Conservation (phyloP, 495 filamentous ascomycete genomes). For the Pseudevernia furfuracea region DNA sequence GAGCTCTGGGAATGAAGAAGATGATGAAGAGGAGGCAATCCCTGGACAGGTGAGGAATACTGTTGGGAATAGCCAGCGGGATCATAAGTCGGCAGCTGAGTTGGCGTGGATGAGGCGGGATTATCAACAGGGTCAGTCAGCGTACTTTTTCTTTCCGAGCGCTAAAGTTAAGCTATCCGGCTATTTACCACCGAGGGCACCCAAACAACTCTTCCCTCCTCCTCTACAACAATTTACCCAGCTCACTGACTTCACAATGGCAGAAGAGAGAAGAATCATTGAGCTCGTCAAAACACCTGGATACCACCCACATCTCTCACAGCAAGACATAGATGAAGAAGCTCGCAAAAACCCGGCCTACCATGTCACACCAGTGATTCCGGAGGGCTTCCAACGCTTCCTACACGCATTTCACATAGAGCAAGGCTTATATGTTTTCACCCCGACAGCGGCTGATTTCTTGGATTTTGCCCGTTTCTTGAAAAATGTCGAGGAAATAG, state of each 20-base stretch:
- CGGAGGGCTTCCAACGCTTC: neutral
- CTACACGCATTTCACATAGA: neutral
- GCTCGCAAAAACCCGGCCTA: neutral
- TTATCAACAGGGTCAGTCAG: neutral
- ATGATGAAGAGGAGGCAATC: neutral
- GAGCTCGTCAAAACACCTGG: neutral
- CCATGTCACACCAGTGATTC: neutral
- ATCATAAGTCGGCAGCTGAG: neutral
- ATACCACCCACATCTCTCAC: neutral
- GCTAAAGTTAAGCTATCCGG: neutral
- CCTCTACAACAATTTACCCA: neutral
- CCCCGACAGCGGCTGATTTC: neutral
- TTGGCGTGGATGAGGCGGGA: neutral
- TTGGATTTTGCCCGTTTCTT: neutral
- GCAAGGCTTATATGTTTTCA: neutral
- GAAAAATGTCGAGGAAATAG: conserved; percentile 3
- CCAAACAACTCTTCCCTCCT: neutral
- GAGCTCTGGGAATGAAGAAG: neutral
- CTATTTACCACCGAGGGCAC: neutral
- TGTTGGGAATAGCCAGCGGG: neutral
- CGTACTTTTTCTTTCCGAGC: neutral
- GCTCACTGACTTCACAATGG: neutral
- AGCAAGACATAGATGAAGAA: neutral
- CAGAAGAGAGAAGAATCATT: neutral
- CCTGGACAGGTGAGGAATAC: neutral